Evolutionary conservation across 1,284 basidiomycete species (phyloP).

Genomic region (Rhodotorula sp.): DNA sequence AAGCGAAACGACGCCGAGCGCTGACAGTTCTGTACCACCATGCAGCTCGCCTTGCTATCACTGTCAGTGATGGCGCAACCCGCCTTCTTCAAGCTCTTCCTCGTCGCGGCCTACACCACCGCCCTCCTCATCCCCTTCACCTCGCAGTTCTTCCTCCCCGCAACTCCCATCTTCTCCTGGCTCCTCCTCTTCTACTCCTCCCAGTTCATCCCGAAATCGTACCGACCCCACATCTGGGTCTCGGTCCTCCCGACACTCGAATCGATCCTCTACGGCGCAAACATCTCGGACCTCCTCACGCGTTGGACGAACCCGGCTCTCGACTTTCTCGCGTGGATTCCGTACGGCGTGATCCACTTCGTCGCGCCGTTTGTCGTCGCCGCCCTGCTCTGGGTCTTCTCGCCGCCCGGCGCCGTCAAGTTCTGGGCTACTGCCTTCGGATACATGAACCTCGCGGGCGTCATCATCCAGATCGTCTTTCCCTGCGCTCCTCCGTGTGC

Average conservation of each 20-base stretch:
- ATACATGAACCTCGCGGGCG: conserved; percentile 87
- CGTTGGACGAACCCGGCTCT: conserved; percentile 86
- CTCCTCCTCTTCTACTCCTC: conserved; percentile 81
- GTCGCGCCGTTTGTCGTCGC: conserved; percentile 76
- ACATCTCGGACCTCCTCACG: conserved; percentile 94
- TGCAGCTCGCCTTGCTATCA: conserved; percentile 64
- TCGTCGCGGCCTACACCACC: conserved; percentile 69
- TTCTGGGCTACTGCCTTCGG: conserved; percentile 88
- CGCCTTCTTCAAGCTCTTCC: conserved; percentile 72
- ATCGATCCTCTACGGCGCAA: conserved; percentile 90
- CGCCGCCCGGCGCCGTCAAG: conserved; percentile 68
- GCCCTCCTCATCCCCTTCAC: conserved; percentile 80
- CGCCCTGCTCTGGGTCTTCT: conserved; percentile 72
- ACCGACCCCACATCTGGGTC: conserved; percentile 82
- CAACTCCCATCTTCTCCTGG: conserved; percentile 71
- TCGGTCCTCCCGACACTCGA: conserved; percentile 91
- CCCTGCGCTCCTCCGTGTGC: conserved; percentile 85
- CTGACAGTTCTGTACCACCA: neutral
- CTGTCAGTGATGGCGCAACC: conserved; percentile 72
- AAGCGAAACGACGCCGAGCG: neutral
- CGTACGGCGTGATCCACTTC: conserved; percentile 93
- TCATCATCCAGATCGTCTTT: conserved; percentile 81
- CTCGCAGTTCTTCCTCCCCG: conserved; percentile 87
- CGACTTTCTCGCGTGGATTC: conserved; percentile 91
- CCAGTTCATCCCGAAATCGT: conserved; percentile 71